Base-by-base conservation (phyloP, 2,329 filamentous ascomycete species). In the Fusarium papillatum region DNA sequence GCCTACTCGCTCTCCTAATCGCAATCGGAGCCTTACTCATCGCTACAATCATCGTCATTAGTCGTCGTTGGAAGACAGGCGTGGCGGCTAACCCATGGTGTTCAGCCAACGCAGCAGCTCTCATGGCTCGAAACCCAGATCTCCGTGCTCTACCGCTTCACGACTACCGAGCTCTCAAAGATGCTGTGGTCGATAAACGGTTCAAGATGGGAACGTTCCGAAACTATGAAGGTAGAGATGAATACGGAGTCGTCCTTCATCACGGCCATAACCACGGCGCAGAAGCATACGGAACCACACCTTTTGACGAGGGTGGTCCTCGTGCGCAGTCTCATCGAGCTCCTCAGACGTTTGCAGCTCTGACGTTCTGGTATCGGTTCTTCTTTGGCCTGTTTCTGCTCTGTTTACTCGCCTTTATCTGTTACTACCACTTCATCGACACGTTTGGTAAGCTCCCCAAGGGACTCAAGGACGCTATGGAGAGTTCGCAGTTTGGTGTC, bases 401-500 rank as follows among this genome's bases (percentile, higher is more conserved):
- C 10, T 82, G 76, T 0, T 64, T 87, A 0, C 79, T 85, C 4
- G 74, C 78, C 3, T 78, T 87, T 11, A 80, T 87, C 13, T 77
- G 85, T n/a, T 86, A 85, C 61, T 87, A 87, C 14, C 77, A 79
- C 43, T 71, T 78, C 67, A 64, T 74, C 19, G 66, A 77, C 77
- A 85, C 73, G 5, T 76, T 76, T 26, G 43, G 70, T 5, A 43
- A 67, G 10, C 71, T 83, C 13, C 69, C 46, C 73, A 74, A 31
- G 73, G 70, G 34, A 81, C 85, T 70, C 79, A 83, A 69, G 74
- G 75, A 24, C 81, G 83, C 69, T 80, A 79, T 87, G 79, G 83
- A 85, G 55, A 80, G 82, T n/a, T 82, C 86, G 70, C 80, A 78
- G 4, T 86, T 87, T 63, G 86, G 86, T 7, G 83, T 86, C 0